phyloP scores from a whole-genome alignment of 2,329 filamentous ascomycete species.

The Cucurbitaria berberidis region DNA sequence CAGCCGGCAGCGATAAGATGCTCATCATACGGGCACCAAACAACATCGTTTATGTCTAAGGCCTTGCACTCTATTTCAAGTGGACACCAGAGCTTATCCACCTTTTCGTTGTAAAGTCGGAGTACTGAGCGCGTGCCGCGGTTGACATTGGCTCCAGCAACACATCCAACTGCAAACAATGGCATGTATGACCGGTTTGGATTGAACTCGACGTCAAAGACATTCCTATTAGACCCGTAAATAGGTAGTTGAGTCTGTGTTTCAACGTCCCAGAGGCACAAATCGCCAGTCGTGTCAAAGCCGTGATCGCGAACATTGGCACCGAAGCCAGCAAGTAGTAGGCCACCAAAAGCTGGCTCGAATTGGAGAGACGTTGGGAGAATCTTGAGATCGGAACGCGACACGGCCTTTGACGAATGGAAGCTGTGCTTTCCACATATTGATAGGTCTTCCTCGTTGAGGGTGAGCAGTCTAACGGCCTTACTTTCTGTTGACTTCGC shows the following conservation, averaged over 20 bases:
- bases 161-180: constrained; percentile 61
- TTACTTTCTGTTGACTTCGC: constrained; percentile 43
- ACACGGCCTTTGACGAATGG: constrained; percentile 38
- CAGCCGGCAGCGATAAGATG: constrained; percentile 64
- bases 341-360: constrained; percentile 39
- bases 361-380: constrained; percentile 43
- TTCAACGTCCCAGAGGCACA: constrained; percentile 60
- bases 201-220: constrained; percentile 67
- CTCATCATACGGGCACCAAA: constrained; percentile 58
- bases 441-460: constrained; percentile 22
- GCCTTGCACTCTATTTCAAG: constrained; percentile 63
- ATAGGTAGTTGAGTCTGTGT: constrained; percentile 52
- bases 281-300: constrained; percentile 55
- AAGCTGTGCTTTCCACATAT: constrained; percentile 19
- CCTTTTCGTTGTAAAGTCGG: constrained; percentile 57
- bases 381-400: constrained; percentile 36
- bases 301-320: constrained; percentile 45
- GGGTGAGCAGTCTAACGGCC: constrained; percentile 42
- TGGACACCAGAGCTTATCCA: constrained; percentile 32
- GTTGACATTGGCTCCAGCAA: constrained; percentile 47
- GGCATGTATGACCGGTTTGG: constrained; percentile 43
- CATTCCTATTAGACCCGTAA: constrained; percentile 57
- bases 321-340: constrained; percentile 63
- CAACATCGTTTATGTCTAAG: constrained; percentile 66
- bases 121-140: constrained; percentile 57